These are phyloP conservation scores for Neophaeococcomyces aloes DNA, from an alignment of 2,329 filamentous ascomycete species.

Conservation along the genomic window DNA sequence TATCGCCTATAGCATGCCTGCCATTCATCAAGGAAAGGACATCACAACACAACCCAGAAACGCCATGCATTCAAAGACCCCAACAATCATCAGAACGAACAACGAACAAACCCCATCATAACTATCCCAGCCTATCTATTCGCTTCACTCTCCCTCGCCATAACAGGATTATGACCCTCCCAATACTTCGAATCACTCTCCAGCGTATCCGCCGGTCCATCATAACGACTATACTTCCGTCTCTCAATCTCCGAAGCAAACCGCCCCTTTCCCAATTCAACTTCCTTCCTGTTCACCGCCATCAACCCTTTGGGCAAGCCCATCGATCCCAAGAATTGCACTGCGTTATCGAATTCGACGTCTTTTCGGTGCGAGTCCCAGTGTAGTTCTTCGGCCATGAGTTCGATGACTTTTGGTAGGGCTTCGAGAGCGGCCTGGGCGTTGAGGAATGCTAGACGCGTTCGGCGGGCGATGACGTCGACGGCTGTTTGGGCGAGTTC, in stretches of 20 bases:
- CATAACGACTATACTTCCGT: constrained; percentile 32
- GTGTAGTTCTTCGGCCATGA: constrained; percentile 74
- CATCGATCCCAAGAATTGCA: constrained; percentile 51
- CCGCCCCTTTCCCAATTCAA: constrained; percentile 45
- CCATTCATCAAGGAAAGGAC: no score
- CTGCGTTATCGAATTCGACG: constrained; percentile 65
- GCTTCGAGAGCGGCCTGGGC: constrained; percentile 82
- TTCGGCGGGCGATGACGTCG: constrained; percentile 77
- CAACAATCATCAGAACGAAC: no score
- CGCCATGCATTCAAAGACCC: no score
- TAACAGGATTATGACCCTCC: constrained; percentile 36
- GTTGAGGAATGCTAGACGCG: constrained; percentile 78
- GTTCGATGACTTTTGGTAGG: constrained; percentile 72
- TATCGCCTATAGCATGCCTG: no score
- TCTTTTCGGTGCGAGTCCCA: constrained; percentile 68
- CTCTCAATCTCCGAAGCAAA: constrained; percentile 33
- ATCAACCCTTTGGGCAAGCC: constrained; percentile 49
- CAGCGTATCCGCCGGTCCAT: constrained; percentile 45
- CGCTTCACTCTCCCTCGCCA: constrained; percentile 34
- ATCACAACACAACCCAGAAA: no score
- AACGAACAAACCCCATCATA: no score
- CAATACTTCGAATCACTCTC: constrained; percentile 39
- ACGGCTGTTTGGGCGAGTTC: constrained; percentile 88
- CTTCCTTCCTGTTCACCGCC: constrained; percentile 45
- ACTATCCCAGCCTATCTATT: constrained; percentile 41